Conservation (phyloP, 768 basidiomycete genomes). For the Phaeotremella fagi region DNA sequence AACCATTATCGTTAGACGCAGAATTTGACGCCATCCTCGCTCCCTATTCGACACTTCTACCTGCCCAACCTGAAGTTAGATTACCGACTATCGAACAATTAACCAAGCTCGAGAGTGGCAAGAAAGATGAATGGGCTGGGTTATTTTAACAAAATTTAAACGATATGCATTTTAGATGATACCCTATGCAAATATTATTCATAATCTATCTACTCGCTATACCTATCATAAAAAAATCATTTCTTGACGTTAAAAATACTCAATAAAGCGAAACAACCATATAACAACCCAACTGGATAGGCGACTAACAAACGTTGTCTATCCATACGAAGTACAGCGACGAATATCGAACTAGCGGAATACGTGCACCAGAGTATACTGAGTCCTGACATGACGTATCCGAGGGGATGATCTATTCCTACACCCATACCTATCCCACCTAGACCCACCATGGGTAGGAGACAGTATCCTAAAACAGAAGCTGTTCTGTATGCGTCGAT, state of each 20-base stretch:
- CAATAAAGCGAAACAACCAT: constrained; percentile 87
- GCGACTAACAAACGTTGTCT: constrained; percentile 92
- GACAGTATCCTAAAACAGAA: constrained; percentile 92
- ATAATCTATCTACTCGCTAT: background rate
- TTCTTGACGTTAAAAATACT: constrained; percentile 71
- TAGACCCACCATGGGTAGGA: constrained; percentile 93
- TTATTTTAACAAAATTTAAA: constrained; percentile 25
- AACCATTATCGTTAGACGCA: constrained; percentile 31
- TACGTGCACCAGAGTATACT: constrained; percentile 97
- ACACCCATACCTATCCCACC: constrained; percentile 81
- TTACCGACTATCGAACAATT: constrained; percentile 24
- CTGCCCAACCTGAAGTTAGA: constrained; percentile 26
- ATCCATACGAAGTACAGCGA: constrained; percentile 89
- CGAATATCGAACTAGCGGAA: constrained; percentile 90
- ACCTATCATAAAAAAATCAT: constrained; percentile 8
- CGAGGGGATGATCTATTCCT: constrained; percentile 76
- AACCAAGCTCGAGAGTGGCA: constrained; percentile 16
- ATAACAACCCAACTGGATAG: constrained; percentile 89
- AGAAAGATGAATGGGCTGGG: constrained; percentile 44
- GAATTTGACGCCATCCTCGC: constrained; percentile 44
- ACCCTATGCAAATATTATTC: background rate
- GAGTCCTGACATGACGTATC: constrained; percentile 73
- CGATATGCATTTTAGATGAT: background rate
- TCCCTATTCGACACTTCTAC: constrained; percentile 38
- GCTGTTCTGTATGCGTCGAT: constrained; percentile 90